A percentile compares a stretch with the other conserved stretches of the same genome.
Conservation (phyloP, 2,329 filamentous ascomycete genomes). For the Curvularia lunata region DNA sequence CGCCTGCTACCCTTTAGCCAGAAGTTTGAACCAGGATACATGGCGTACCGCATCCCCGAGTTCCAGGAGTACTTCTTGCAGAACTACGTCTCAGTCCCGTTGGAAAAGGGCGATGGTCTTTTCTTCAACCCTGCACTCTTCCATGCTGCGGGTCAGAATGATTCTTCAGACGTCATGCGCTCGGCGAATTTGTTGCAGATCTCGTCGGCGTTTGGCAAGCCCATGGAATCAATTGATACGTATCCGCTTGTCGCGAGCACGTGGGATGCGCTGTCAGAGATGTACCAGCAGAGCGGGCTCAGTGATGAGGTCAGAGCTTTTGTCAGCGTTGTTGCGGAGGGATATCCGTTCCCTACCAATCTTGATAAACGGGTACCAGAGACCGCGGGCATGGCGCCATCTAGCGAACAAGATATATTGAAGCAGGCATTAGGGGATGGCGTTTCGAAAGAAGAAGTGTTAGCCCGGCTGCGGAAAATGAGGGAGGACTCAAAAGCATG, state of each 20-base stretch:
- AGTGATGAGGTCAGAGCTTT: conserved; percentile 56
- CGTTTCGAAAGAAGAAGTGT: conserved; percentile 50
- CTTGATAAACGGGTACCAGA: conserved; percentile 63
- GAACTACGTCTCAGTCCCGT: conserved; percentile 60
- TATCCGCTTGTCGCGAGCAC: conserved; percentile 56
- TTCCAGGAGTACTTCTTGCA: conserved; percentile 63
- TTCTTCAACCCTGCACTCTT: conserved; percentile 70
- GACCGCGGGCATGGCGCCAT: conserved; percentile 65
- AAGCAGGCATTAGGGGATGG: conserved; percentile 52
- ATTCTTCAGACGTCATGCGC: conserved; percentile 56
- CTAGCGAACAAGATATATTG: conserved; percentile 64
- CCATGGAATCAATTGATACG: conserved; percentile 67
- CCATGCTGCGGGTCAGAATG: conserved; percentile 68
- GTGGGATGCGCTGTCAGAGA: conserved; percentile 52
- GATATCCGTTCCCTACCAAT: conserved; percentile 69
- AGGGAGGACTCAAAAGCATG: conserved; percentile 38
- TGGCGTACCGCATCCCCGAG: conserved; percentile 61
- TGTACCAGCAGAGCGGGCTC: conserved; percentile 47
- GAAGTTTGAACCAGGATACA: conserved; percentile 62
- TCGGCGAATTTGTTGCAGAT: conserved; percentile 69
- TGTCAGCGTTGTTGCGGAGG: conserved; percentile 61
- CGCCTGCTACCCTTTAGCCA: conserved; percentile 67
- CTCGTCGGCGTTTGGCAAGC: conserved; percentile 66
- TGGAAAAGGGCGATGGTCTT: conserved; percentile 64
- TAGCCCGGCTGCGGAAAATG: conserved; percentile 53